These are phyloP conservation scores for Cladophialophora carrionii DNA, from an alignment of 2,329 filamentous ascomycete genomes.

Conservation along the genomic window DNA sequence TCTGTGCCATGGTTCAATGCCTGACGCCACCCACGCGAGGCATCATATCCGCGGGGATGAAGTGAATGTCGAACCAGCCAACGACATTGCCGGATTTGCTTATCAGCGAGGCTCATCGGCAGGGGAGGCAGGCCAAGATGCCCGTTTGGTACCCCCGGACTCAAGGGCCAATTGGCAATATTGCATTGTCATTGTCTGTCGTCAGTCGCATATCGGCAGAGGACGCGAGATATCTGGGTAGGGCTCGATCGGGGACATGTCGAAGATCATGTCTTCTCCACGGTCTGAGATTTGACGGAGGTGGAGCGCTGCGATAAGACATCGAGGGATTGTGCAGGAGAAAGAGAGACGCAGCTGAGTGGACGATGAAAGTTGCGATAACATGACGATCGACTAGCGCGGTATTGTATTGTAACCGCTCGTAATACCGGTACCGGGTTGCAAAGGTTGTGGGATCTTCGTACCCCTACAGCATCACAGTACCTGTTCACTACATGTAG, in stretches of 20 bases:
- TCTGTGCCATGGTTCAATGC: neutral
- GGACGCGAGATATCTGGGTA: neutral
- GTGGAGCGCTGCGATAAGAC: slow-evolving; percentile 23
- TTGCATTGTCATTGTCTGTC: slow-evolving; percentile 26
- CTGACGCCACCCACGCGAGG: slow-evolving; percentile 22
- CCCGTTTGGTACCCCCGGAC: neutral
- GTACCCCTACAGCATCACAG: neutral
- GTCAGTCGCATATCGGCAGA: slow-evolving; percentile 13
- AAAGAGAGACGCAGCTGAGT: slow-evolving; percentile 9
- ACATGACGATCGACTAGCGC: neutral
- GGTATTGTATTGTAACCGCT: slow-evolving; percentile 20
- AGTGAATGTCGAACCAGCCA: slow-evolving; percentile 12
- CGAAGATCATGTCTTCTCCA: slow-evolving; percentile 28
- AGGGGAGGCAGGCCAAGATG: slow-evolving; percentile 9
- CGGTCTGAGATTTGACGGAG: slow-evolving; percentile 11
- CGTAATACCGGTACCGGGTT: neutral
- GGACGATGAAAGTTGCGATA: slow-evolving; percentile 24
- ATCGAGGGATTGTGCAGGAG: neutral
- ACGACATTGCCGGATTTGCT: slow-evolving; percentile 10
- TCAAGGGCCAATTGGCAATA: slow-evolving; percentile 23
- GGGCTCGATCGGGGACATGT: neutral
- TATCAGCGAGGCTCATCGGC: slow-evolving; percentile 25
- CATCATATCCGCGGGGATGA: slow-evolving; percentile 26
- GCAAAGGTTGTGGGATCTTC: neutral
- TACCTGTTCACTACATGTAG: neutral